Percentiles rank a stretch among this genome's conserved stretches.
Evolutionary conservation across 2,329 filamentous ascomycete genomes (phyloP).

Genomic region (Ceratocystis harringtonii): DNA sequence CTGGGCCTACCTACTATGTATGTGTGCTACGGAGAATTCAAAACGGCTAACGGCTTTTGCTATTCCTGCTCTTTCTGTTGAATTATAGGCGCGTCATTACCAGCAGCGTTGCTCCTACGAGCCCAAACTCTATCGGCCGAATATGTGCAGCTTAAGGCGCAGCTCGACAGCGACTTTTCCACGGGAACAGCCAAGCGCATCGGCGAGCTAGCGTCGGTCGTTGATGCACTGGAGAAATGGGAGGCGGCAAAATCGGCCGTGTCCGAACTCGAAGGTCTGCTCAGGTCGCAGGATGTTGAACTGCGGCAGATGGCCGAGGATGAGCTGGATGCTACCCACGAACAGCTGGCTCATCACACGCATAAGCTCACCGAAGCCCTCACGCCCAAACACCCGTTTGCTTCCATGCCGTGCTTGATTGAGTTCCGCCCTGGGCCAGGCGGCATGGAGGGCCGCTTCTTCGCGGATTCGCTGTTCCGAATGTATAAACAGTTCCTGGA

Average conservation of each 20-base stretch:
- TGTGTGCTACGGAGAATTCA: neutral
- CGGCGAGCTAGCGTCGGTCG: conserved; percentile 45
- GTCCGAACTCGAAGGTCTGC: conserved; percentile 37
- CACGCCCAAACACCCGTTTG: conserved; percentile 80
- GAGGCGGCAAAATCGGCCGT: conserved; percentile 39
- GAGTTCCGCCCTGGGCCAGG: conserved; percentile 88
- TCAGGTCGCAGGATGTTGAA: conserved; percentile 40
- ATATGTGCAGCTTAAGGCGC: conserved; percentile 37
- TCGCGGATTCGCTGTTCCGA: conserved; percentile 69
- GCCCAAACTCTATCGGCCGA: conserved; percentile 44
- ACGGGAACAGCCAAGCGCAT: conserved; percentile 41
- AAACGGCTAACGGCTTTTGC: neutral
- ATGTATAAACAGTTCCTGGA: conserved; percentile 81
- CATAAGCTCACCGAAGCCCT: conserved; percentile 58
- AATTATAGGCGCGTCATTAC: conserved; percentile 19
- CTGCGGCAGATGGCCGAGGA: conserved; percentile 65
- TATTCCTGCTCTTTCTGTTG: neutral
- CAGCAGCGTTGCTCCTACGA: conserved; percentile 42
- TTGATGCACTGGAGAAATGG: conserved; percentile 43
- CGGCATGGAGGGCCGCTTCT: conserved; percentile 79
- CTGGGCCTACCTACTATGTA: neutral
- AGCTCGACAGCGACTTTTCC: conserved; percentile 41
- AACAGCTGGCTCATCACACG: conserved; percentile 47
- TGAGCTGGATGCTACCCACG: conserved; percentile 55
- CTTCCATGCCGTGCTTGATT: conserved; percentile 73